Evolutionary conservation across 441 rosid genomes (phyloP), one percentile per base, ranked within the genome.

Genomic region (Gossypium trilobum): DNA sequence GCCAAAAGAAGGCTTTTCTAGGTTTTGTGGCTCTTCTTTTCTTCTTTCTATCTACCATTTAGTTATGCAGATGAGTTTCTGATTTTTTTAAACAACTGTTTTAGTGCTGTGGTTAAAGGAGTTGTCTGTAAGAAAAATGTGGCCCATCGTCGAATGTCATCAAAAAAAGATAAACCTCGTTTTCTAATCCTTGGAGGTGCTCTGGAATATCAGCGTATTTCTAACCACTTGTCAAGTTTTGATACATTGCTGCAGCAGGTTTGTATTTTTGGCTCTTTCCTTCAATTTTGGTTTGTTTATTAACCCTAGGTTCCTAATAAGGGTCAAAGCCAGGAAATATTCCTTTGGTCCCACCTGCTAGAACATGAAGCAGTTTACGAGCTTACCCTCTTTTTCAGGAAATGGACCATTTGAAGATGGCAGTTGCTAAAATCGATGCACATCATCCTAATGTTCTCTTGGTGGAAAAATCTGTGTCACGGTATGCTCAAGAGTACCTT

Each of bases 171-270:
- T 68, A 89, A 79, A 73, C 95, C 95, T n/a, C 89, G 89, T 72
- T 80, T 88, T 72, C 86, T 89, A 75, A 84, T 88, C 42, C 91
- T 89, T 71, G 95, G 86, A 77, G 95, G 95, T 70, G 95, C 95
- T 78, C 85, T 89, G 77, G 95, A 89, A 79, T 89, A 89, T 82
- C 95, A 89, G 79, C 88, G 95, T 50, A 85, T 89, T 74, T 78
- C 95, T 59, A 89, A 85, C 78, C 91, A 79, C 82, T 82, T 89
- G 77, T 89, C 92, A 42, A 89, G 95, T 74, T 88, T 89, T 82
- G 91, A 88, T 73, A 89, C 95, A 42, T 81, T 89, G 82, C 83
- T 89, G 82, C 92, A 87, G 79, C 95, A 89, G 95, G 95, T 89
- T 76, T 74, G 68, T 48, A 72, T 74, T 70, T 4, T 78, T 71